phyloP scores from a whole-genome alignment of 1,284 basidiomycete species.

The Coniophora puteana region DNA sequence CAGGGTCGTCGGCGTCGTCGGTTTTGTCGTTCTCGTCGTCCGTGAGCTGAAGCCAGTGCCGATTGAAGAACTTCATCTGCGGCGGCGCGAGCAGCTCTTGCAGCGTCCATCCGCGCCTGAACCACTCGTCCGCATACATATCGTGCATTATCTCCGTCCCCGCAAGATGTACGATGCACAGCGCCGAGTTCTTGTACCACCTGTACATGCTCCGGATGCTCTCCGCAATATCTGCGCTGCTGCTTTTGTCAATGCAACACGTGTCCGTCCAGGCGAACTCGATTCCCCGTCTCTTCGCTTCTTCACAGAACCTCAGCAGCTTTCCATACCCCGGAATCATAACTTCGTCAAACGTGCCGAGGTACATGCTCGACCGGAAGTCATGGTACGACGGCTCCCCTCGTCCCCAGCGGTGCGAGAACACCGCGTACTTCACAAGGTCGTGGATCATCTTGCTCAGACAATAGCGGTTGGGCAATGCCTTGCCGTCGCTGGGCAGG shows the following conservation, averaged over 20 bases:
- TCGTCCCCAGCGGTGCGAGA: slow-evolving; percentile 1
- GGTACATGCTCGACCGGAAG: neutral
- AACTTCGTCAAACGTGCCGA: neutral
- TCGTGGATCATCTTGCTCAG: neutral
- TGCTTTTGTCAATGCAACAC: slow-evolving; percentile 6
- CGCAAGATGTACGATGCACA: slow-evolving; percentile 3
- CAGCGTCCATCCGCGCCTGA: slow-evolving; percentile 3
- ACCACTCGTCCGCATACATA: neutral
- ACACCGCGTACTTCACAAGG: neutral
- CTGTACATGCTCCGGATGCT: slow-evolving; percentile 7
- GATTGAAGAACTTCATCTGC: slow-evolving; percentile 1
- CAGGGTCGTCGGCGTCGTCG: neutral
- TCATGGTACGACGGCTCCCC: slow-evolving; percentile 5
- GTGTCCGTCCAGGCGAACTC: slow-evolving; percentile 7
- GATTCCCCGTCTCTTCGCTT: neutral
- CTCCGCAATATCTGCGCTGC: slow-evolving; percentile 4
- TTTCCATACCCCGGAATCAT: slow-evolving; percentile 1
- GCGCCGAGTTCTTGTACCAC: slow-evolving; percentile 2
- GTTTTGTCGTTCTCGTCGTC: neutral
- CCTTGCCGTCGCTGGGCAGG: neutral
- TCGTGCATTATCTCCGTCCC: neutral
- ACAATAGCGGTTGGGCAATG: neutral
- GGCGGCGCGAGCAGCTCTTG: slow-evolving; percentile 4
- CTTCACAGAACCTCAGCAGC: slow-evolving; percentile 1
- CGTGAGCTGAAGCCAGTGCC: slow-evolving; percentile 1